A percentile compares a stretch with the other conserved stretches of the same genome.
Conservation (phyloP, 78 protist species). For the Speleostelium caveatum region DNA sequence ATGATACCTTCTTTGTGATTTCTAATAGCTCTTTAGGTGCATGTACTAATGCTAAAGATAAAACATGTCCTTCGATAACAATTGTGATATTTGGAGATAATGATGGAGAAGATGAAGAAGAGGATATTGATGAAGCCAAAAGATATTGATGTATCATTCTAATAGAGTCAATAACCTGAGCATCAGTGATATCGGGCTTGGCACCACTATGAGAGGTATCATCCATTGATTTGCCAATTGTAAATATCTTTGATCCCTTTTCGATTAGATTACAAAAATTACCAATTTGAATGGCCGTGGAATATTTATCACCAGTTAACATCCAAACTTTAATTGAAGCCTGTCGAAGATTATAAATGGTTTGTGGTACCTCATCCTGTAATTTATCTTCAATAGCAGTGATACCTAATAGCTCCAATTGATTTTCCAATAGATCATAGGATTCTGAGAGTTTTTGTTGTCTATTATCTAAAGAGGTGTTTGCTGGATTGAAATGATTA, state of each 20-base stretch:
- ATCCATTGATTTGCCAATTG: conserved; percentile 36
- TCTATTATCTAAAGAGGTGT: conserved; percentile 14
- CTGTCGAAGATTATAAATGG: conserved; percentile 56
- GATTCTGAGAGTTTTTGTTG: conserved; percentile 9
- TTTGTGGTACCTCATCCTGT: conserved; percentile 91
- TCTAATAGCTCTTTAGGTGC: background rate
- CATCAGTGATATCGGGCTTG: background rate
- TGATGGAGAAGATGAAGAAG: background rate
- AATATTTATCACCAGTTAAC: conserved; percentile 98
- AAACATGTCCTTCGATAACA: conserved; percentile 76
- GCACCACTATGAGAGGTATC: conserved; percentile 25
- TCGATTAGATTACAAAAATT: conserved; percentile 85
- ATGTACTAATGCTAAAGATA: conserved; percentile 15
- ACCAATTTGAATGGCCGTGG: conserved; percentile 97
- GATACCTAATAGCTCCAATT: conserved; percentile 90
- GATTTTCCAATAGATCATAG: conserved; percentile 77
- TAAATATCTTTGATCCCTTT: conserved; percentile 25
- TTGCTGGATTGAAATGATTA: conserved; percentile 32
- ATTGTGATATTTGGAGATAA: too few relatives aligned
- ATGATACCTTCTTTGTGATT: conserved; percentile 26
- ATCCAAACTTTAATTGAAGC: conserved; percentile 96
- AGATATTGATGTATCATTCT: background rate
- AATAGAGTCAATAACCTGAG: conserved; percentile 6
- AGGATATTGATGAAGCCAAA: background rate
- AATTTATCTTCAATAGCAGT: conserved; percentile 98